phyloP scores from a whole-genome alignment of 192 early-diverging fungal genomes.

The Obelidium mucronatum region DNA sequence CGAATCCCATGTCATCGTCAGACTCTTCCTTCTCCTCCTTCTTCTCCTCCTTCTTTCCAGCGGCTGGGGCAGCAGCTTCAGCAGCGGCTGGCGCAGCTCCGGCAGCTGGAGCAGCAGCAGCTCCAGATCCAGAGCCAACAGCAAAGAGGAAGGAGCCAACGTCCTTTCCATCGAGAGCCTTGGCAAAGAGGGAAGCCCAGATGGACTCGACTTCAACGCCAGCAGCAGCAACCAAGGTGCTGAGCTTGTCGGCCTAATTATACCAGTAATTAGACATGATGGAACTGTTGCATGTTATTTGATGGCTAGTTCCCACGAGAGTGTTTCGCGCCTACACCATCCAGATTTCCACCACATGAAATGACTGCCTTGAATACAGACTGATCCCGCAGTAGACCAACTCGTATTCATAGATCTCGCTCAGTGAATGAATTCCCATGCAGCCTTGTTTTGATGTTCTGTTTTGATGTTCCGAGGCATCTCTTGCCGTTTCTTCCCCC shows the following conservation, averaged over 20 bases:
- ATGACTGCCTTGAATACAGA: no score
- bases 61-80: no score
- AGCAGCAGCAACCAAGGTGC: constrained; percentile 89
- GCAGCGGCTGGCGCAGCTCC: no score
- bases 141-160: constrained; percentile 88
- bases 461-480: no score
- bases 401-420: no score
- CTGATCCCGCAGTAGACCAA: no score
- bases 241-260: constrained; percentile 93
- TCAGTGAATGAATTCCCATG: no score
- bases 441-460: no score
- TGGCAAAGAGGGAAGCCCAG: constrained; percentile 97
- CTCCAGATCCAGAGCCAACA: constrained; percentile 69
- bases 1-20: constrained; percentile 64
- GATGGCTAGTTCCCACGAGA: not conserved
- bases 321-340: not conserved
- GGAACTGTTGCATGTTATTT: no score
- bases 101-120: no score
- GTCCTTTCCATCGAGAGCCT: constrained; percentile 95
- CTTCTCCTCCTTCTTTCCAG: constrained; percentile 54
- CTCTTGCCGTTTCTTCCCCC: no score
- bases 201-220: constrained; percentile 90
- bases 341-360: no score
- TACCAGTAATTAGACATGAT: constrained; percentile 2
- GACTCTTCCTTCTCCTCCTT: constrained; percentile 64